Base-by-base conservation (phyloP, 1,284 basidiomycete species). In the Ceratobasidium sp. region DNA sequence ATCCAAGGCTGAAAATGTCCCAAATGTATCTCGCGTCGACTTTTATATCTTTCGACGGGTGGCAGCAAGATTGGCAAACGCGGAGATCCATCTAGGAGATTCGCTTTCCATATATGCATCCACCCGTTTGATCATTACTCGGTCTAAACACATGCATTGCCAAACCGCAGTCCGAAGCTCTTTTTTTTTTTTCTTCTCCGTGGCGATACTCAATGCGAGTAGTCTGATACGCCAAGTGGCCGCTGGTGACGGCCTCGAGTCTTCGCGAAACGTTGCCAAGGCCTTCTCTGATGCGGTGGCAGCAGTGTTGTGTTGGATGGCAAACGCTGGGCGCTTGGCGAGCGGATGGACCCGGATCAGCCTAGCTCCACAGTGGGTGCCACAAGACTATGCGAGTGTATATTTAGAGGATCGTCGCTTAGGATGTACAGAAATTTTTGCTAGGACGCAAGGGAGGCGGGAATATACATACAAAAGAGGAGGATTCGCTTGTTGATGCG, bases 291-390 rank as follows among this genome's bases (percentile, higher is more conserved):
- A 45, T n/a, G n/a, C n/a, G n/a, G n/a, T n/a, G n/a, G n/a, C n/a
- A n/a, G n/a, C n/a, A n/a, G n/a, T n/a, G 45, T 14, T 39, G 36
- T 45, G 43, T 45, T 18, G 16, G 28, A 23, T 28, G 3, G 36
- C 28, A 23, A 53, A 3, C 50, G 50, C 50, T 23, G 9, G 50
- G 50, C 50, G 50, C 28, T 28, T 53, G 21, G 12, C 6, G 5
- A 16, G n/a, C 50, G 50, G 50, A 53, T 23, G 28, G 50, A 53
- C 50, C 28, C 50, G 50, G 50, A 53, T 53, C 50, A 53, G 23
- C n/a, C 21, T n/a, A 28, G 50, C 50, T 53, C 50, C 50, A 53
- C 50, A 53, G 21, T 6, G 21, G n/a, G 28, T 53, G 50, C 50
- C 21, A 53, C 18, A 45, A n/a, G 43, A 9, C 43, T 45, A 4